A percentile compares a stretch with the other conserved stretches of the same genome.
Conservation (phyloP, 495 filamentous ascomycete species). For the Acidiella bohemica region DNA sequence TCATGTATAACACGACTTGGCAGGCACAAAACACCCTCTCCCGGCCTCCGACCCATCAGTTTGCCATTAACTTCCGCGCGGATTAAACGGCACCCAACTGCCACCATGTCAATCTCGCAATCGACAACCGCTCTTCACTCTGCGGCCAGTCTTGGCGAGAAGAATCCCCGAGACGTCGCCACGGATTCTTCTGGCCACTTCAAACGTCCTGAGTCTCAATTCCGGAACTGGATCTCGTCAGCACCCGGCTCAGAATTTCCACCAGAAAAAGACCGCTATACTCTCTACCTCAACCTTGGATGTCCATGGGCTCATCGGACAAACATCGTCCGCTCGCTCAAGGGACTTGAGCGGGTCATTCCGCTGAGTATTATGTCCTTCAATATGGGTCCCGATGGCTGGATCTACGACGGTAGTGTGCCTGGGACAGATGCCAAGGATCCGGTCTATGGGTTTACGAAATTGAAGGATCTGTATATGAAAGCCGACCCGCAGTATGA, state of each 20-base stretch:
- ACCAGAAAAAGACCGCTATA: constrained; percentile 61
- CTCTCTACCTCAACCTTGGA: constrained; percentile 60
- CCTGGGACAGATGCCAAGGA: constrained; percentile 20
- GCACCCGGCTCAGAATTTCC: constrained; percentile 38
- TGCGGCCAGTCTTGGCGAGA: too few species aligned
- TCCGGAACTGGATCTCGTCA: constrained; percentile 24
- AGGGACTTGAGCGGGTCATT: constrained; percentile 62
- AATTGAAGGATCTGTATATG: constrained; percentile 49
- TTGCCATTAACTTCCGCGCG: too few species aligned
- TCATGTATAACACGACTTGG: too few species aligned
- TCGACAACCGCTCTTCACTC: too few species aligned
- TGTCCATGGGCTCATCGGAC: constrained; percentile 80
- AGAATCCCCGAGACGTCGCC: too few species aligned
- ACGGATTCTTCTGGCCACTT: too few species aligned
- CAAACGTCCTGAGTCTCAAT: constrained; percentile 15
- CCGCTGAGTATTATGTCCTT: constrained; percentile 52
- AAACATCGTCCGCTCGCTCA: constrained; percentile 61
- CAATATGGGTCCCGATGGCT: constrained; percentile 47
- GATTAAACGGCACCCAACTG: too few species aligned
- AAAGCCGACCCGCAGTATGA: constrained; percentile 45
- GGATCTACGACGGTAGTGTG: constrained; percentile 47
- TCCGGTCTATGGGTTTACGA: constrained; percentile 36
- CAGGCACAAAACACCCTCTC: too few species aligned
- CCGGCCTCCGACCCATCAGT: too few species aligned
- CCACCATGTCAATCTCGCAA: too few species aligned